phyloP scores from a whole-genome alignment of 2,329 filamentous ascomycete species.

The Phaeomoniella chlamydospora region DNA sequence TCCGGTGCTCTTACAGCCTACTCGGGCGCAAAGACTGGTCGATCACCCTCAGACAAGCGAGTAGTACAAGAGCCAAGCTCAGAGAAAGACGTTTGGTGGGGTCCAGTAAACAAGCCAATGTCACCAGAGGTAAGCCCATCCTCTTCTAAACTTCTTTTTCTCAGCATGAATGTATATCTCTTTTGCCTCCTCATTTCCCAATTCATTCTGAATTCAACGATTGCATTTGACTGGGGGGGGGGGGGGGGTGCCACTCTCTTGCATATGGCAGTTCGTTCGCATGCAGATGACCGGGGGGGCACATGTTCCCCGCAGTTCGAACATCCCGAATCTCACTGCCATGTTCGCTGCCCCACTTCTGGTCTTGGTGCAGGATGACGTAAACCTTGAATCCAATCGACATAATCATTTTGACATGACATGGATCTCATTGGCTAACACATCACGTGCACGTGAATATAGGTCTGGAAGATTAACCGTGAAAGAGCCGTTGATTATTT shows the following conservation, averaged over 20 bases:
- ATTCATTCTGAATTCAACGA: background rate
- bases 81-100: constrained; percentile 94
- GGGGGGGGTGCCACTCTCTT: too few relatives aligned
- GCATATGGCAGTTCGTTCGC: background rate
- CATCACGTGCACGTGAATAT: too few relatives aligned
- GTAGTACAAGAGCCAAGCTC: constrained; percentile 85
- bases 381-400: too few relatives aligned
- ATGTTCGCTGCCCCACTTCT: background rate
- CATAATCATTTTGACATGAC: too few relatives aligned
- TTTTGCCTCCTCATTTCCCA: constrained; percentile 1
- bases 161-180: constrained; percentile 2
- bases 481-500: constrained; percentile 98
- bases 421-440: too few relatives aligned
- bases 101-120: constrained; percentile 99
- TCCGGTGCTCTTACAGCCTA: constrained; percentile 91
- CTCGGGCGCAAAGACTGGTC: constrained; percentile 94
- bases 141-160: background rate
- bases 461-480: constrained; percentile 99
- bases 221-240: background rate
- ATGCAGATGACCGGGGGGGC: background rate
- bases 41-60: constrained; percentile 93
- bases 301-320: constrained; percentile 8
- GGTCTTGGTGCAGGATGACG: background rate
- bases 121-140: constrained; percentile 65
- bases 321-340: constrained; percentile 5